Evolutionary conservation across 2,329 filamentous ascomycete species (phyloP).

Genomic region (Arthroderma sp.): DNA sequence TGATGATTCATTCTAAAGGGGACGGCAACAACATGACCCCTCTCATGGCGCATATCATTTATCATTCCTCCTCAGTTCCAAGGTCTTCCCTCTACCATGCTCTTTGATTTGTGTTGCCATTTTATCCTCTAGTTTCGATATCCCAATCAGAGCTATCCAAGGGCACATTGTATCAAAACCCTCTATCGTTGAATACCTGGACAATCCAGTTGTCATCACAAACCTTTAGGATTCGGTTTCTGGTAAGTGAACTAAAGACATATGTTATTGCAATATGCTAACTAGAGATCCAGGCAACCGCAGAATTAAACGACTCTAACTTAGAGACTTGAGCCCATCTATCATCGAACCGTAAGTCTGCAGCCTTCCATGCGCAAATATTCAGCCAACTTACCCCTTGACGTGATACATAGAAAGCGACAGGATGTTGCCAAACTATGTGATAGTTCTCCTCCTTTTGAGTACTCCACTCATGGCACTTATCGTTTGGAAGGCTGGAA

Average conservation of each 20-base stretch:
- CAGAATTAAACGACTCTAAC: no score
- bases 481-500: slow-evolving; percentile 17
- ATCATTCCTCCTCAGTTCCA: background rate
- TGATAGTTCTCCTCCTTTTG: slow-evolving; percentile 19
- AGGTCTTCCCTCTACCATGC: background rate
- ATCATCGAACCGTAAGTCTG: background rate
- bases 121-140: no score
- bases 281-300: no score
- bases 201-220: no score
- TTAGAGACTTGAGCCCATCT: background rate
- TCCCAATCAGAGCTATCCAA: no score
- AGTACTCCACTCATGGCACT: slow-evolving; percentile 17
- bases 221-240: no score
- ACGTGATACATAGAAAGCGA: background rate
- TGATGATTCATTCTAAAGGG: background rate
- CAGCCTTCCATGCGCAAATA: background rate
- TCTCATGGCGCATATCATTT: background rate
- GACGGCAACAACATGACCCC: background rate
- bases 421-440: slow-evolving; percentile 17
- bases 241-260: no score
- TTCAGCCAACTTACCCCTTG: background rate
- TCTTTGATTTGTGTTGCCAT: background rate
- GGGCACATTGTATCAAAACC: no score
- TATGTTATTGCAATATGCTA: no score
- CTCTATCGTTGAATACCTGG: no score